Evolutionary conservation across 2,329 filamentous ascomycete genomes (phyloP).

Genomic region (Fusarium anguioides): DNA sequence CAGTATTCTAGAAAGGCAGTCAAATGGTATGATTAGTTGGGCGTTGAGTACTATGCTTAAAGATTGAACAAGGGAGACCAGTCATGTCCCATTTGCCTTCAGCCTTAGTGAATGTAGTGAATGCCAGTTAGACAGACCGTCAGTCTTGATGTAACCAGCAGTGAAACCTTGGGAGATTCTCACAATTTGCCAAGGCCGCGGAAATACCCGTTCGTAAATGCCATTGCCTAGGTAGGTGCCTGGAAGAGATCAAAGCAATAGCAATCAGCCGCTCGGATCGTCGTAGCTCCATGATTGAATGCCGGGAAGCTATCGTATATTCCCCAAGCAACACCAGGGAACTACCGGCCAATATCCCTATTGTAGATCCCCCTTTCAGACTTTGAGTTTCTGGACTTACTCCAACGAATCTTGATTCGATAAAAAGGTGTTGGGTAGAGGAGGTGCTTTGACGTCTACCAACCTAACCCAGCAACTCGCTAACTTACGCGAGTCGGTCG

Average conservation of each 20-base stretch:
- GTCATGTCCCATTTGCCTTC: not conserved
- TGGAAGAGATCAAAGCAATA: not conserved
- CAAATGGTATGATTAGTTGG: no score
- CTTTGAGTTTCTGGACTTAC: not conserved
- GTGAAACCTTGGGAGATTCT: not conserved
- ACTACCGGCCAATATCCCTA: not conserved
- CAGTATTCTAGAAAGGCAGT: not conserved
- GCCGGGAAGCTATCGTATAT: not conserved
- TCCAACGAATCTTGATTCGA: not conserved
- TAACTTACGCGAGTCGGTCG: constrained; percentile 2
- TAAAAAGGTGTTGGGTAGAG: not conserved
- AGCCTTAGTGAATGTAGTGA: not conserved
- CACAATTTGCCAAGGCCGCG: not conserved
- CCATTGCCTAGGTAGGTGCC: not conserved
- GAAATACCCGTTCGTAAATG: not conserved
- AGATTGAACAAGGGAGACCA: not conserved
- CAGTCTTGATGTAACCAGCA: not conserved
- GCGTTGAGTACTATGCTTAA: no score
- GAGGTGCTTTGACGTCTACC: not conserved
- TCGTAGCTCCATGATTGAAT: not conserved
- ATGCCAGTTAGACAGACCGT: no score
- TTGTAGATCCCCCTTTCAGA: not conserved
- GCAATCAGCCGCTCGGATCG: not conserved
- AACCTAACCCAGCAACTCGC: constrained; percentile 1
- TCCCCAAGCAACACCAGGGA: not conserved